Evolutionary conservation across 2,329 filamentous ascomycete genomes (phyloP).

Genomic region (Beauveria sp.): DNA sequence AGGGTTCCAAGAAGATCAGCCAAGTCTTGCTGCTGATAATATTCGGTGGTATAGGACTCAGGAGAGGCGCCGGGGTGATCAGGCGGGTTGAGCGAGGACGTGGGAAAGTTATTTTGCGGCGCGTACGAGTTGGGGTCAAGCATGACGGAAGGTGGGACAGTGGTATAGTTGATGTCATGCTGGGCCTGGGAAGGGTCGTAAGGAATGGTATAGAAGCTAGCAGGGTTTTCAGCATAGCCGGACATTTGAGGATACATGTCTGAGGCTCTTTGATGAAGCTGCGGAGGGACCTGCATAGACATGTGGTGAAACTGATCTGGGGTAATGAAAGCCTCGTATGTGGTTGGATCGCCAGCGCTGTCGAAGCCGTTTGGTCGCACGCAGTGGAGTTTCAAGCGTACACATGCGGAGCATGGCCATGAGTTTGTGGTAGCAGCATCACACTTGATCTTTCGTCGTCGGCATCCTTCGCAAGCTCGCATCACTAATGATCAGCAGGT

Average conservation of each 20-base stretch:
- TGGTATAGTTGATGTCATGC: conserved; percentile 45
- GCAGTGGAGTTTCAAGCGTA: conserved; percentile 85
- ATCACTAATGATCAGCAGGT: conserved; percentile 54
- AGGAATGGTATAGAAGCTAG: conserved; percentile 39
- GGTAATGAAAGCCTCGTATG: conserved; percentile 25
- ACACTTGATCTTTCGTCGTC: conserved; percentile 94
- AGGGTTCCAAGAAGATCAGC: conserved; percentile 77
- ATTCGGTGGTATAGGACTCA: conserved; percentile 50
- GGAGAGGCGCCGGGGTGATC: conserved; percentile 30
- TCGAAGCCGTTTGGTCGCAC: conserved; percentile 77
- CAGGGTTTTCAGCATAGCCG: conserved; percentile 38
- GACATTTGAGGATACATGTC: conserved; percentile 42
- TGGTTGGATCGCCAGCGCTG: conserved; percentile 31
- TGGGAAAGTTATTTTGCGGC: conserved; percentile 43
- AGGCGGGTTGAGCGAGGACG: conserved; percentile 35
- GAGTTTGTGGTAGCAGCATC: conserved; percentile 95
- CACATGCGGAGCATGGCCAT: conserved; percentile 94
- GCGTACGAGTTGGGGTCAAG: conserved; percentile 43
- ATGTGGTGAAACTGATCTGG: conserved; percentile 40
- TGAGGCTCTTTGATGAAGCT: conserved; percentile 29
- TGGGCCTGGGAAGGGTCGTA: conserved; percentile 40
- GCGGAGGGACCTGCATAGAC: conserved; percentile 39
- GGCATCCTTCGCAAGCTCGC: conserved; percentile 93
- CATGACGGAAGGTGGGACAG: conserved; percentile 39
- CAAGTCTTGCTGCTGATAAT: conserved; percentile 63